A percentile compares a stretch with the other conserved stretches of the same genome.
phyloP scores from a whole-genome alignment of 345 rosid genomes.

The Linum trigynum region DNA sequence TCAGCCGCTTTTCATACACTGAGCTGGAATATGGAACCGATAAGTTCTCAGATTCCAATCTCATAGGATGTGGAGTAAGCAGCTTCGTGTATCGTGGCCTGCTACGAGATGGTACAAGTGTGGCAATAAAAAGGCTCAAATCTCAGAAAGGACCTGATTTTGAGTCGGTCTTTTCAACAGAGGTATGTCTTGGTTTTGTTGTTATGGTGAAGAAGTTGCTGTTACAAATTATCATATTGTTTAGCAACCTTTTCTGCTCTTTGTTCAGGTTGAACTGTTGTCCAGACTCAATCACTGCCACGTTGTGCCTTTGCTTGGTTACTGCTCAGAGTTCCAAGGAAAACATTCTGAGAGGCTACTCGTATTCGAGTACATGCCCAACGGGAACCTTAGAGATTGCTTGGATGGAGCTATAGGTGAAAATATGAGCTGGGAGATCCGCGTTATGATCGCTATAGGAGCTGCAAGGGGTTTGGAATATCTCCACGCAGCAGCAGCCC shows the following conservation, averaged over 20 bases:
- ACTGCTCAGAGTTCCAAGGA: conserved; percentile 72
- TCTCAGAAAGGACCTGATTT: conserved; percentile 54
- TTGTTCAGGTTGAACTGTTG: conserved; percentile 63
- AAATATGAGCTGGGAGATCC: conserved; percentile 69
- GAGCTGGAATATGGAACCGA: conserved; percentile 70
- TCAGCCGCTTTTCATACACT: conserved; percentile 52
- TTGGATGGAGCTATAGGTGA: conserved; percentile 57
- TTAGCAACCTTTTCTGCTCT: conserved; percentile 10
- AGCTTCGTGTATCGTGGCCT: conserved; percentile 78
- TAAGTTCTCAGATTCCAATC: conserved; percentile 58
- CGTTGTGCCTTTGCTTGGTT: conserved; percentile 86
- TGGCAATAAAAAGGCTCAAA: conserved; percentile 75
- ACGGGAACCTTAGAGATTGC: conserved; percentile 78
- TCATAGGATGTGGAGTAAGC: conserved; percentile 86
- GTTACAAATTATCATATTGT: background rate
- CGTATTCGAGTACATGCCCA: conserved; percentile 74
- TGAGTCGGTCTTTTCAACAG: conserved; percentile 55
- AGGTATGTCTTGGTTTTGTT: conserved; percentile 35
- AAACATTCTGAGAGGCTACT: conserved; percentile 74
- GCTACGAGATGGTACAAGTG: conserved; percentile 69
- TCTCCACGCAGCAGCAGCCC: conserved; percentile 98
- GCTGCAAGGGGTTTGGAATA: conserved; percentile 97
- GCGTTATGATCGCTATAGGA: conserved; percentile 80
- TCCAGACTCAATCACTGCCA: conserved; percentile 89
- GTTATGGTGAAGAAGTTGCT: background rate